phyloP scores from a whole-genome alignment of 495 filamentous ascomycete species.

The Coniosporium apollinis region DNA sequence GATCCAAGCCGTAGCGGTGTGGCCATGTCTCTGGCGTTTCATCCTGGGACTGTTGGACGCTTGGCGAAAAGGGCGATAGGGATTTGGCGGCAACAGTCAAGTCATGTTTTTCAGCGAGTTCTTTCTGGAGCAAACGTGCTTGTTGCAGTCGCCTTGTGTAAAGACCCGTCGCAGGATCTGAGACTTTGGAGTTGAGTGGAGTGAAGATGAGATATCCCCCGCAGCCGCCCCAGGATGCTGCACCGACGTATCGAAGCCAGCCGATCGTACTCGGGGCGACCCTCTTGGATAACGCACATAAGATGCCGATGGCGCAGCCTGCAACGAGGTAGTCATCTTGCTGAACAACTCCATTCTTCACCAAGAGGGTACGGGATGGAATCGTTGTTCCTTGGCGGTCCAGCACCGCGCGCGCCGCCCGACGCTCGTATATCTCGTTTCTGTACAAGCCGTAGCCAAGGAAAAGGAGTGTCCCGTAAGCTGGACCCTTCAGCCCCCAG shows the following conservation, averaged over 20 bases:
- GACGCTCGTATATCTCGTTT: neutral
- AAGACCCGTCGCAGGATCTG: too few species aligned
- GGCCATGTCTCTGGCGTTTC: too few species aligned
- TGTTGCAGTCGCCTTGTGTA: too few species aligned
- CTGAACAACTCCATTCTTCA: neutral
- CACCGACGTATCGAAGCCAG: neutral
- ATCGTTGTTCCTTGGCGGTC: neutral
- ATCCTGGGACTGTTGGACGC: too few species aligned
- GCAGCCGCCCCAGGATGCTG: neutral
- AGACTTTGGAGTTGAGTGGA: too few species aligned
- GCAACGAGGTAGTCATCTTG: slow-evolving; percentile 1
- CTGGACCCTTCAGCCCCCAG: neutral
- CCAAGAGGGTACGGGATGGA: neutral
- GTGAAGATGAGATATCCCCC: too few species aligned
- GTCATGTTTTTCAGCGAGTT: too few species aligned
- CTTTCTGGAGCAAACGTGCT: too few species aligned
- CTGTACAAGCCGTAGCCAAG: neutral
- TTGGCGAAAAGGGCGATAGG: too few species aligned
- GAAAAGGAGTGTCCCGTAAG: neutral
- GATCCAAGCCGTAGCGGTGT: too few species aligned
- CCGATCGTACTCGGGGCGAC: neutral
- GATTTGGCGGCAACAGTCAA: too few species aligned
- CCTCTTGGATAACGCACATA: neutral
- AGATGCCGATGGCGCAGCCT: neutral
- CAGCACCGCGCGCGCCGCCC: neutral